Percentiles rank a stretch among this genome's conserved stretches.
phyloP scores from a whole-genome alignment of 192 early-diverging fungal genomes.

The Gryganskiella cystojenkinii region DNA sequence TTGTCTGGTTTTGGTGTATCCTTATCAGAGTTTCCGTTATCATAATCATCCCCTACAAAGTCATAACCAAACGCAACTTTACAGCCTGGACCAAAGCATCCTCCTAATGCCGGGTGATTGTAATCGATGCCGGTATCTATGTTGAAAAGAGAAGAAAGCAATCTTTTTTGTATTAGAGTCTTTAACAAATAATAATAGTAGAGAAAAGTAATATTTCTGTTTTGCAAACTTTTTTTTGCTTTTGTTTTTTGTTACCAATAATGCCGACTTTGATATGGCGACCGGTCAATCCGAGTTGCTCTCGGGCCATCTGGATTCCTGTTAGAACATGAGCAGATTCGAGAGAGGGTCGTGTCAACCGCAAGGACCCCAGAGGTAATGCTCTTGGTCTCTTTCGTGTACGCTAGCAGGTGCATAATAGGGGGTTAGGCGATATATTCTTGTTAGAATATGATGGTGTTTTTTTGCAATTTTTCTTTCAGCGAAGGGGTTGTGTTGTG shows the following conservation, averaged over 20 bases:
- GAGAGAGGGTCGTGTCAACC: slow-evolving; percentile 23
- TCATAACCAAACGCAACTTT: slow-evolving; percentile 66
- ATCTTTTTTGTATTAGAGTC: not conserved
- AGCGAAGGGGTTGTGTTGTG: too few species aligned
- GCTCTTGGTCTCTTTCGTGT: slow-evolving; percentile 46
- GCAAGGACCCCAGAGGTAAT: slow-evolving; percentile 21
- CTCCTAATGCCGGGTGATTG: slow-evolving; percentile 67
- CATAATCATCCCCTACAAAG: slow-evolving; percentile 64
- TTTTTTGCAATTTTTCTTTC: too few species aligned
- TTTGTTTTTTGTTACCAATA: slow-evolving; percentile 54
- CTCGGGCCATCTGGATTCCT: slow-evolving; percentile 11
- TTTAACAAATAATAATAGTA: not conserved
- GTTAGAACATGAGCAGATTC: slow-evolving; percentile 36
- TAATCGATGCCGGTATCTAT: slow-evolving; percentile 63
- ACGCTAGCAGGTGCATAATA: slow-evolving; percentile 18
- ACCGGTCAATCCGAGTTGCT: slow-evolving; percentile 38
- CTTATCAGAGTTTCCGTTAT: slow-evolving; percentile 18
- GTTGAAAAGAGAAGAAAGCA: not conserved
- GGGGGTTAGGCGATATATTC: too few species aligned
- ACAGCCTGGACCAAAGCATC: slow-evolving; percentile 65
- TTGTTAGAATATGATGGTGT: too few species aligned
- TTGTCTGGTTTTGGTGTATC: slow-evolving; percentile 57
- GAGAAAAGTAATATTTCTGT: not conserved
- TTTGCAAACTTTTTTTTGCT: not conserved
- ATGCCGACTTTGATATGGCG: slow-evolving; percentile 61